Conservation (phyloP, 352 stramenopile species). For the Aphanomyces astaci region DNA sequence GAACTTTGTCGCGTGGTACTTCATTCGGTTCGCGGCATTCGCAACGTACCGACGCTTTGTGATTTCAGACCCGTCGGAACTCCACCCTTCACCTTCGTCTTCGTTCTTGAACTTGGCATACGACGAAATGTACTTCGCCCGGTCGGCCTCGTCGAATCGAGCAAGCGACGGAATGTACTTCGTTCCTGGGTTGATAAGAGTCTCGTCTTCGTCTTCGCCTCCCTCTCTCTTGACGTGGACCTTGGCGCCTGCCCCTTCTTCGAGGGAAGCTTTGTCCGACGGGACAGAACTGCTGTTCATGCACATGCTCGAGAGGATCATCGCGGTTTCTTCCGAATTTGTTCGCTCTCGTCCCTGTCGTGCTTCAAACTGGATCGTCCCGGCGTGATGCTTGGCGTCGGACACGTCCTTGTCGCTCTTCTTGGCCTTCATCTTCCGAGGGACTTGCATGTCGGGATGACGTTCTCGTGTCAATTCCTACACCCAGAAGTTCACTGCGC, state of each 20-base stretch:
- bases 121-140: constrained; percentile 25
- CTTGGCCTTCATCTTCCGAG: constrained; percentile 16
- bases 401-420: constrained; percentile 6
- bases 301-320: constrained; percentile 81
- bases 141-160: constrained; percentile 13
- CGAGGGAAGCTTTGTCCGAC: constrained; percentile 42
- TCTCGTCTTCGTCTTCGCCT: constrained; percentile 19
- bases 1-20: constrained; percentile 81
- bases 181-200: neutral
- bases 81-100: constrained; percentile 54
- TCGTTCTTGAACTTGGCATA: constrained; percentile 25
- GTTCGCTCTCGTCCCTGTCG: constrained; percentile 26
- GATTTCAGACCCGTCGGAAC: constrained; percentile 59
- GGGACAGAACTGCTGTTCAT: constrained; percentile 35
- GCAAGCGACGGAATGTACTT: constrained; percentile 15
- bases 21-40: constrained; percentile 74
- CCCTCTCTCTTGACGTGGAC: constrained; percentile 29
- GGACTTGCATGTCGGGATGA: constrained; percentile 10
- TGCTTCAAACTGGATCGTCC: constrained; percentile 20
- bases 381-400: constrained; percentile 5
- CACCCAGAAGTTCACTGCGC: constrained; percentile 20
- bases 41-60: constrained; percentile 71
- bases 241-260: constrained; percentile 33
- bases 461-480: constrained; percentile 18
- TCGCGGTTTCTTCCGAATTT: constrained; percentile 76